These are phyloP conservation scores for Staphylotrichum tortipilum DNA, from an alignment of 495 filamentous ascomycete species.

Conservation along the genomic window DNA sequence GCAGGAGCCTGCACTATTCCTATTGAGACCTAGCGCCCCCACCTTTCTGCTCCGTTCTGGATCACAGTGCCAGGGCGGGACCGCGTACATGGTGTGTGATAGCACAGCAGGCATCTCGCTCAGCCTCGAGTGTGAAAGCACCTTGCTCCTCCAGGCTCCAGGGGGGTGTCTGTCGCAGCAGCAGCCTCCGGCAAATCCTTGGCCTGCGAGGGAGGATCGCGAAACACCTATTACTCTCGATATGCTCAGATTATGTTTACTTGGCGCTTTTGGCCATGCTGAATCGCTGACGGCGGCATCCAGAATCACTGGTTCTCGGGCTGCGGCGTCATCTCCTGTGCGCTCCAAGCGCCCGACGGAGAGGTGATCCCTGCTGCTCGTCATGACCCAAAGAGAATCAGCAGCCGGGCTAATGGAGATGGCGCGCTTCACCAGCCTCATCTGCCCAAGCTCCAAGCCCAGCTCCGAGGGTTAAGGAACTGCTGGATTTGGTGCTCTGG, in stretches of 20 bases:
- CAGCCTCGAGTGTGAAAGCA: background rate
- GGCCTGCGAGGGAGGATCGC: no score
- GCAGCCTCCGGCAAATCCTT: no score
- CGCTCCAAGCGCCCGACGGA: background rate
- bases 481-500: no score
- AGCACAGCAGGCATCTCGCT: background rate
- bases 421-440: no score
- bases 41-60: conserved; percentile 10
- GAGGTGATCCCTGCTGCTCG: background rate
- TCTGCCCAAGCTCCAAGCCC: no score
- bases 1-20: conserved; percentile 13
- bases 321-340: conserved; percentile 1
- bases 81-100: conserved; percentile 14
- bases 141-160: no score
- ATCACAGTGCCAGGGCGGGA: conserved; percentile 16
- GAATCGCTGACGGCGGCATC: no score
- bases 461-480: no score
- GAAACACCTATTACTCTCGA: no score
- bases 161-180: no score
- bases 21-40: conserved; percentile 12
- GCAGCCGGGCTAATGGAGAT: background rate
- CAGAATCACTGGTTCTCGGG: background rate
- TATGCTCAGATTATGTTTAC: no score
- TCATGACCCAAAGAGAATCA: background rate
- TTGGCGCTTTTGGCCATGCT: background rate